These are phyloP conservation scores for Lavandula angustifolia DNA, from an alignment of 257 asterid genomes.

Conservation along the genomic window DNA sequence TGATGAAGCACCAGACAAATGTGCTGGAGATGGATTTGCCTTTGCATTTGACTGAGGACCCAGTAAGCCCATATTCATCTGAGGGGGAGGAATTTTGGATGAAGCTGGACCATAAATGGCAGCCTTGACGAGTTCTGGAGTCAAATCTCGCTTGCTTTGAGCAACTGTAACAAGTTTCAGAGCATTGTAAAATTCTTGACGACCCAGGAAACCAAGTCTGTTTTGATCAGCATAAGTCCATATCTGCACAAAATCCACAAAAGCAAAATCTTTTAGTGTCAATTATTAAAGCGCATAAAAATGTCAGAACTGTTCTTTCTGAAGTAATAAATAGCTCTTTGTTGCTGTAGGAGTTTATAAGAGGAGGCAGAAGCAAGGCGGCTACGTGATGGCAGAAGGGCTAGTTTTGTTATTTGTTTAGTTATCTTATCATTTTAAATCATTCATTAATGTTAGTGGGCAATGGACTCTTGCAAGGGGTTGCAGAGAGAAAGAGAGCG, in stretches of 20 bases:
- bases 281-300: conserved; percentile 21
- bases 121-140: conserved; percentile 90
- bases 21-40: conserved; percentile 48
- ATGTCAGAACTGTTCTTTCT: conserved; percentile 17
- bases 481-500: no score
- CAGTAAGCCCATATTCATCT: conserved; percentile 57
- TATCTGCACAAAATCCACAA: conserved; percentile 55
- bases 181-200: conserved; percentile 87
- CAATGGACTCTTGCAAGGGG: no score
- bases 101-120: conserved; percentile 90
- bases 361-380: neutral
- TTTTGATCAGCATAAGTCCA: conserved; percentile 88
- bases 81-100: conserved; percentile 91
- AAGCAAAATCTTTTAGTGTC: conserved; percentile 14
- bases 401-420: no score
- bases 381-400: no score
- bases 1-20: conserved; percentile 40
- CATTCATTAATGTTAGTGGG: no score
- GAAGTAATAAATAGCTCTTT: conserved; percentile 17
- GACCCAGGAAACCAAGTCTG: conserved; percentile 72
- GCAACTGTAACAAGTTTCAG: conserved; percentile 98
- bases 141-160: conserved; percentile 82
- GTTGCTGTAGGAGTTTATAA: neutral
- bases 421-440: no score
- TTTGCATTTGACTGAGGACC: conserved; percentile 51